Base-by-base conservation (phyloP, 176 grass and related monocot species). In the Alopecurus myosuroides region DNA sequence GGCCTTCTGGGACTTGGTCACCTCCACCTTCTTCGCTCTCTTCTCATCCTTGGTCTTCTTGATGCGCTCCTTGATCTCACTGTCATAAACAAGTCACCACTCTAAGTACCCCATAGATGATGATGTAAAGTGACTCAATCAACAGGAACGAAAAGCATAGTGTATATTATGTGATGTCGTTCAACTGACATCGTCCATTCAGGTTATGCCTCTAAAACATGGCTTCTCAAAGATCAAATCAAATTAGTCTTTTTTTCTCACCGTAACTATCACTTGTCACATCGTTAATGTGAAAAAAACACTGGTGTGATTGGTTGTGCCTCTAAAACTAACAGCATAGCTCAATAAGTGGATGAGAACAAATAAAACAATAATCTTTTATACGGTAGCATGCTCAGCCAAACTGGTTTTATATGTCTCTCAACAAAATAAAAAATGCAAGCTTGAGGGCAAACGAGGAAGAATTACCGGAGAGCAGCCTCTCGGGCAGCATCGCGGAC, bases 1-100 rank as follows among this genome's bases (percentile, higher is more conserved):
- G 8, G 79, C 76, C 80, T 87, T 92, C 64, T 77, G 75, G 9
- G 80, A 66, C 69, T 89, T 92, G 0, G 76, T 58, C 74, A 36
- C 15, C 64, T 87, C 91, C 11, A 73, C 84, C 67, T 87, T 89
- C 76, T 92, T 89, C 0, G 87, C 76, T 76, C 86, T 74, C 74
- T 89, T 92, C 80, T 89, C 87, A 35, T 92, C 87, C 84, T 89
- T 92, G 0, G 86, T 92, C 84, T 89, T 92, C 81, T 89, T 92
- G 2, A 89, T 89, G 3, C 84, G 75, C 4, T 92, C 84, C 80
- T 89, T 92, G 50, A 92, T 89, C 80, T 92, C 91, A 23, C 87
- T 89, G 78, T 28, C 17, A 56, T 19, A 61, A 5, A 63, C 8
- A 7, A 31, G 51, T 44, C 11, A 79, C n/a, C 56, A 58, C 12